Conservation (phyloP, 352 stramenopile species). For the Globisporangium nodosum region DNA sequence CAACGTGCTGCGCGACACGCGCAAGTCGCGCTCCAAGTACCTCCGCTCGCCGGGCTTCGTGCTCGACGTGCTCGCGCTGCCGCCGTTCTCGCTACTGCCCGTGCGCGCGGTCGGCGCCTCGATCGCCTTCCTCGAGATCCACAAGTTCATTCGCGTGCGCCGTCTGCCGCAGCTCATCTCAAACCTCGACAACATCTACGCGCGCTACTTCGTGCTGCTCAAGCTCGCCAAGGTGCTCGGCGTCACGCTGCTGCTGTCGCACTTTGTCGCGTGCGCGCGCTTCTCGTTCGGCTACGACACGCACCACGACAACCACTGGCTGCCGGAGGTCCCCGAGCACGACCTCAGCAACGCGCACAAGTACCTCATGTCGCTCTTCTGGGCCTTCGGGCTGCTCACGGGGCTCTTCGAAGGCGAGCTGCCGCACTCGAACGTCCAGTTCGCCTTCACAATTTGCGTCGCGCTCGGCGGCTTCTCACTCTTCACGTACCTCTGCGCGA, state of each 20-base stretch:
- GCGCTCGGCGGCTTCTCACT: slow-evolving; percentile 53
- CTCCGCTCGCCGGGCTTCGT: slow-evolving; percentile 43
- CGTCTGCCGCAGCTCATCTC: slow-evolving; percentile 44
- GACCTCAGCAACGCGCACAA: slow-evolving; percentile 11
- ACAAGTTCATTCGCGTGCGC: slow-evolving; percentile 50
- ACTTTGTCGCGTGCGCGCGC: slow-evolving; percentile 48
- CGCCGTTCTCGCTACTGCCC: slow-evolving; percentile 41
- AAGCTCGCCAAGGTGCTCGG: slow-evolving; percentile 56
- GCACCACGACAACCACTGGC: slow-evolving; percentile 37
- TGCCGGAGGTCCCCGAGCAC: slow-evolving; percentile 20
- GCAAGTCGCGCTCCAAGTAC: slow-evolving; percentile 60
- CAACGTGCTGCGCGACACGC: slow-evolving; percentile 53
- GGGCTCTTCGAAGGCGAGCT: slow-evolving; percentile 56
- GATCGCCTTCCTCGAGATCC: slow-evolving; percentile 34
- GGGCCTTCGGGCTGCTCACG: slow-evolving; percentile 57
- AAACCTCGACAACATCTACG: slow-evolving; percentile 62
- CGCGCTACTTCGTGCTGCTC: slow-evolving; percentile 45
- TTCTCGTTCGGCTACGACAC: slow-evolving; percentile 45
- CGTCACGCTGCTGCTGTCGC: slow-evolving; percentile 39
- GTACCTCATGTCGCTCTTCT: slow-evolving; percentile 63
- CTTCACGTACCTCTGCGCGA: slow-evolving; percentile 68
- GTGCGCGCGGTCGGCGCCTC: slow-evolving; percentile 4
- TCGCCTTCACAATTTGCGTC: slow-evolving; percentile 59
- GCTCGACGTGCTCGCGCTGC: slow-evolving; percentile 40
- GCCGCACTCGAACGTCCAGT: slow-evolving; percentile 37